A percentile compares a stretch with the other conserved stretches of the same genome.
These are phyloP conservation scores for Paramarasmius palmivorus DNA, from an alignment of 1,284 basidiomycete genomes.

Conservation along the genomic window DNA sequence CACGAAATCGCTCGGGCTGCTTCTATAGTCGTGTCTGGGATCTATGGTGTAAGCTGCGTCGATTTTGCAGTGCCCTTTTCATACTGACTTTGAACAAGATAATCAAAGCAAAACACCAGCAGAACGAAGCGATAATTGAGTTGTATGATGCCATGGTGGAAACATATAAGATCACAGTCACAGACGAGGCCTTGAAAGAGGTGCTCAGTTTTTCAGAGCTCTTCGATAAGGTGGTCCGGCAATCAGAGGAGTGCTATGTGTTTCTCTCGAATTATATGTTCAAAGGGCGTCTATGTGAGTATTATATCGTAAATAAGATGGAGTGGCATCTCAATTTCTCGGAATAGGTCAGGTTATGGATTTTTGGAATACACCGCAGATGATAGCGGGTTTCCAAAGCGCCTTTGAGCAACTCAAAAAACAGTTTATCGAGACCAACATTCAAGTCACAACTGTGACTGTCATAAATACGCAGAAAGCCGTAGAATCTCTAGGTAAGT, in stretches of 20 bases:
- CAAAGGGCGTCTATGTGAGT: not conserved
- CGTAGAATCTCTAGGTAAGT: not conserved
- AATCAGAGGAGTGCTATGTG: not conserved
- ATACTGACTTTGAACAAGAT: not conserved
- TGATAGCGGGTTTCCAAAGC: not conserved
- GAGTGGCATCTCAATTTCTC: too few relatives aligned
- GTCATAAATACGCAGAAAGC: not conserved
- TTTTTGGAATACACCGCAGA: not conserved
- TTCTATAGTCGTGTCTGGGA: too few relatives aligned
- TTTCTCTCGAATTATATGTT: constrained; percentile 1
- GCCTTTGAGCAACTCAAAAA: too few relatives aligned
- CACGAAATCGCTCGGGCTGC: too few relatives aligned
- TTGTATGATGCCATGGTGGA: not conserved
- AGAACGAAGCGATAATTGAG: not conserved
- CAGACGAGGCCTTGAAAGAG: not conserved
- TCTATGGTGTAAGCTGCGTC: too few relatives aligned
- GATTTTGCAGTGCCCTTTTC: too few relatives aligned
- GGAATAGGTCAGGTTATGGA: not conserved
- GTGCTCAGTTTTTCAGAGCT: not conserved
- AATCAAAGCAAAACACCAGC: not conserved
- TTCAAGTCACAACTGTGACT: not conserved
- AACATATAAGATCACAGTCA: not conserved
- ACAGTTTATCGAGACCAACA: not conserved
- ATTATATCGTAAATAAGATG: too few relatives aligned
- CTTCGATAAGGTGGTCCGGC: constrained; percentile 1